Percentiles rank a stretch among this genome's conserved stretches.
Evolutionary conservation across 1,284 basidiomycete species (phyloP).

Genomic region (Athelia sp.): DNA sequence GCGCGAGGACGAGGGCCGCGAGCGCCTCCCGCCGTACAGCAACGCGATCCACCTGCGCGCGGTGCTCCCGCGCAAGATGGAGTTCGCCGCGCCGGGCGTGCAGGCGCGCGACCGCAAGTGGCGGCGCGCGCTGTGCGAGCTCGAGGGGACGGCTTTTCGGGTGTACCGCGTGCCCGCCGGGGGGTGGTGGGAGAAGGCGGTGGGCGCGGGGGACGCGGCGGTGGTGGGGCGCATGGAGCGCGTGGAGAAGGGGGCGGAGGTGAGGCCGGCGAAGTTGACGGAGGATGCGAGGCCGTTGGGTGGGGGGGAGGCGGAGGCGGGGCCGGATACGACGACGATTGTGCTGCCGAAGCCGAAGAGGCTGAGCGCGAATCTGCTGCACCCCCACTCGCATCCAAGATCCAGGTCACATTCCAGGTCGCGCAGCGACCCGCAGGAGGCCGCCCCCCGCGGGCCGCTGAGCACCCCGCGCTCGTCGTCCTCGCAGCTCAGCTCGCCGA

Average conservation of each 20-base stretch:
- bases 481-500: neutral
- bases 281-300: conserved; percentile 42
- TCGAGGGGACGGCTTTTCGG: conserved; percentile 88
- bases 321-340: neutral
- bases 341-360: neutral
- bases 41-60: conserved; percentile 85
- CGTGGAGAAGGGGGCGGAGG: no score
- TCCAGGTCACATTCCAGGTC: neutral
- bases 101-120: conserved; percentile 91
- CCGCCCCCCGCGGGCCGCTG: neutral
- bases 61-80: conserved; percentile 90
- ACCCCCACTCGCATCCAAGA: conserved; percentile 4
- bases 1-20: conserved; percentile 70
- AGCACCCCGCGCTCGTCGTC: neutral
- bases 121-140: conserved; percentile 83
- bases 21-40: conserved; percentile 78
- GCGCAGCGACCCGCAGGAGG: neutral
- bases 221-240: conserved; percentile 4
- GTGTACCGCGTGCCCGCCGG: no score
- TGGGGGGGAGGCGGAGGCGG: conserved; percentile 43
- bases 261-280: conserved; percentile 16
- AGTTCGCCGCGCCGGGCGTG: conserved; percentile 82
- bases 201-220: neutral
- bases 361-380: neutral
- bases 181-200: conserved; percentile 72